These are phyloP conservation scores for Ceratocystis harringtonii DNA, from an alignment of 2,329 filamentous ascomycete species.

Conservation along the genomic window DNA sequence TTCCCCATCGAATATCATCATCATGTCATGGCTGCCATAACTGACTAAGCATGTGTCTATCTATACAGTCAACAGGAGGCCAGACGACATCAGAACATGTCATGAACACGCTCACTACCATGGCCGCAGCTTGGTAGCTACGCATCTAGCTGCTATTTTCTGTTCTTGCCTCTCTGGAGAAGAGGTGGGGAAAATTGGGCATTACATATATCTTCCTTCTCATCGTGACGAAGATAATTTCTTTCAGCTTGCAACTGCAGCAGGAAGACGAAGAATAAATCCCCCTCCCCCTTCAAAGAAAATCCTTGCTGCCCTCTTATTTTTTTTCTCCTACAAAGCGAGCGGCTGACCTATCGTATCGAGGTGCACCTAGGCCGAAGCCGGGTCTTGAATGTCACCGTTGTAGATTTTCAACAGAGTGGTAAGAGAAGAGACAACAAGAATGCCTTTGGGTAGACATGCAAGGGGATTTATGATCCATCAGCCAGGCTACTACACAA, in stretches of 20 bases:
- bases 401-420: neutral
- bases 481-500: neutral
- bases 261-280: neutral
- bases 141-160: neutral
- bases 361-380: neutral
- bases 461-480: neutral
- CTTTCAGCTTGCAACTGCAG: conserved; percentile 2
- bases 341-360: neutral
- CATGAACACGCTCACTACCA: neutral
- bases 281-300: too few relatives aligned
- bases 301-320: neutral
- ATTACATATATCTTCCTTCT: neutral
- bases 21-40: neutral
- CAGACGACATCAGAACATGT: neutral
- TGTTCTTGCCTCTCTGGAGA: neutral
- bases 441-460: neutral
- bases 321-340: neutral
- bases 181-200: neutral
- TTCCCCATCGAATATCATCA: neutral
- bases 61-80: neutral
- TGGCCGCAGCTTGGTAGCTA: neutral
- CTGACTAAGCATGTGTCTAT: neutral
- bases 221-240: neutral
- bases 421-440: neutral
- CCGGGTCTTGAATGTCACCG: neutral